phyloP scores from a whole-genome alignment of 106 monocot species.

The Dendrobium catenatum region DNA sequence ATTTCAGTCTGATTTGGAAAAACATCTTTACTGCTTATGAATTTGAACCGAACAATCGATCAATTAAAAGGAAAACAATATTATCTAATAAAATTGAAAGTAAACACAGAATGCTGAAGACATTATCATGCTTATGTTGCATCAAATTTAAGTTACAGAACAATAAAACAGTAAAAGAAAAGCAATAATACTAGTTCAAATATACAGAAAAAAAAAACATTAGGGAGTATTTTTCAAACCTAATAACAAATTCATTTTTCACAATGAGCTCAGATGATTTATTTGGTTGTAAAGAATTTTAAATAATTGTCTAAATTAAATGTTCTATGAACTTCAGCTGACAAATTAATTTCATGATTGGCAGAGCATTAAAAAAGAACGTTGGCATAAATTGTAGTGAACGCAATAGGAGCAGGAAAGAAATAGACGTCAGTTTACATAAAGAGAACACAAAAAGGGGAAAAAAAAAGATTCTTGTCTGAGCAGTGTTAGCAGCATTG shows the following conservation, averaged over 20 bases:
- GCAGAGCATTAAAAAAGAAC: not conserved
- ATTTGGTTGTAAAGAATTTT: not conserved
- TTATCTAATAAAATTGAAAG: not conserved
- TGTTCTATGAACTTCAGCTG: not conserved
- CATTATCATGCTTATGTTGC: not conserved
- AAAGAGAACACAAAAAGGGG: too few relatives aligned
- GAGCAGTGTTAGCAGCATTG: too few relatives aligned
- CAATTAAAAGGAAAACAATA: not conserved
- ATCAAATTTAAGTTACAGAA: not conserved
- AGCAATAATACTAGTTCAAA: not conserved
- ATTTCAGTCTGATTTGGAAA: not conserved
- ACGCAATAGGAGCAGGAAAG: not conserved
- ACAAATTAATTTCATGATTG: not conserved
- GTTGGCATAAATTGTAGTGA: not conserved
- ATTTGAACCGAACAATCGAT: not conserved
- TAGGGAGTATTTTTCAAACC: too few relatives aligned
- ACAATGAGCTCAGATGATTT: not conserved
- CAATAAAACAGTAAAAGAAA: not conserved
- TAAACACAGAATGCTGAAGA: not conserved
- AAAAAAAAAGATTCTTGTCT: too few relatives aligned
- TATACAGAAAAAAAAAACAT: not conserved
- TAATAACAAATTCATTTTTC: not conserved
- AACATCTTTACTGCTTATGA: not conserved
- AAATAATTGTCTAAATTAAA: not conserved
- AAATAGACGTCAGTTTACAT: not conserved